These are phyloP conservation scores for Fistulifera solaris DNA, from an alignment of 108 stramenopile species.

Conservation along the genomic window DNA sequence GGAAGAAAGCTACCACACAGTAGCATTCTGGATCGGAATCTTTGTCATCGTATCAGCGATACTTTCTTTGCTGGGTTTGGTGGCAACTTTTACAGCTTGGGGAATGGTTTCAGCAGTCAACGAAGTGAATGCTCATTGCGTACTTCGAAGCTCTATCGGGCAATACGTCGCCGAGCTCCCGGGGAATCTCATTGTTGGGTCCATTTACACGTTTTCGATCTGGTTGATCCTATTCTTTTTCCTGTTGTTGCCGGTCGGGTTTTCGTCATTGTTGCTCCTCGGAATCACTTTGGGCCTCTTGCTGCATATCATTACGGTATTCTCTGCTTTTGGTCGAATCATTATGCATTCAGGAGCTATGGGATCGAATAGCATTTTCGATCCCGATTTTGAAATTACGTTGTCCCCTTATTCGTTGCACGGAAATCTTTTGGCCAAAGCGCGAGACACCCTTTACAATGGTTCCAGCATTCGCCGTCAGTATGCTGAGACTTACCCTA, in stretches of 20 bases:
- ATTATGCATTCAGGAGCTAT: slow-evolving; percentile 65
- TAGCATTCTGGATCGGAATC: slow-evolving; percentile 46
- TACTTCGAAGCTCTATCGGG: slow-evolving; percentile 42
- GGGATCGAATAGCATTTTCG: slow-evolving; percentile 36
- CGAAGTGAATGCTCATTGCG: slow-evolving; percentile 45
- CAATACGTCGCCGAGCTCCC: slow-evolving; percentile 56
- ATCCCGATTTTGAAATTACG: slow-evolving; percentile 25
- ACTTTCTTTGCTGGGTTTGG: slow-evolving; percentile 40
- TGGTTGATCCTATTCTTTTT: slow-evolving; percentile 47
- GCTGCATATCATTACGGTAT: slow-evolving; percentile 36
- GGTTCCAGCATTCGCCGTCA: slow-evolving; percentile 19
- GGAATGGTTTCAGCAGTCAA: slow-evolving; percentile 25
- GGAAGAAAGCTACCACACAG: slow-evolving; percentile 17
- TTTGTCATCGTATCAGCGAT: slow-evolving; percentile 39
- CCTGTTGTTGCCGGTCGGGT: slow-evolving; percentile 26
- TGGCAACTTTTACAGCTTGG: slow-evolving; percentile 37
- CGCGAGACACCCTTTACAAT: slow-evolving; percentile 25
- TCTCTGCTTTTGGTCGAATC: slow-evolving; percentile 46
- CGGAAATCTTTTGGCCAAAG: slow-evolving; percentile 24
- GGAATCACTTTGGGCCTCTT: slow-evolving; percentile 20
- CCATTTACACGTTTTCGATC: slow-evolving; percentile 47
- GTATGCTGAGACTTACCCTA: slow-evolving; percentile 30
- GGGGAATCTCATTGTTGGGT: slow-evolving; percentile 40
- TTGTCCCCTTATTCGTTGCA: slow-evolving; percentile 34
- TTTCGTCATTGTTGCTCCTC: slow-evolving; percentile 16